Base-by-base conservation (phyloP, 305 asterid genomes). In the Fraxinus paxiana region DNA sequence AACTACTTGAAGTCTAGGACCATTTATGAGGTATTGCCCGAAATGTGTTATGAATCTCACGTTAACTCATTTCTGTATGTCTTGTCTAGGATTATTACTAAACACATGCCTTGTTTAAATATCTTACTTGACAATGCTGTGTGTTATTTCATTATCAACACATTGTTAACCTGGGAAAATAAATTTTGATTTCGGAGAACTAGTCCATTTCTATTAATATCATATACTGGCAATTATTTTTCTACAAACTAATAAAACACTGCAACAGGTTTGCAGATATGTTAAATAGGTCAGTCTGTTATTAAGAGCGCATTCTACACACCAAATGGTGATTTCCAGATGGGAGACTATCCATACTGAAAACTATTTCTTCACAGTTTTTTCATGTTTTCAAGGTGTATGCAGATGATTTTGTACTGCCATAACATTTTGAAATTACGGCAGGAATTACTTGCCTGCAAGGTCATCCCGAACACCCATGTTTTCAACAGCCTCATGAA, bases 401-500 rank as follows among this genome's bases (percentile, higher is more conserved):
- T 76, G 77, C 77, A 51, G 81, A 81, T 87, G 73, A 34, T 12
- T 81, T 20, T 51, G 77, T 78, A 38, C 81, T 71, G 38, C 63
- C 78, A 82, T 84, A 72, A 86, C 74, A 67, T 82, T 43, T 80
- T 78, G 81, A 31, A 87, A 77, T 83, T 81, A 78, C 79, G 89
- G 82, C 97, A 94, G 99, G 97, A 87, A 78, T 86, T 95, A 82
- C 88, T 89, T n/a, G 87, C 90, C 80, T 78, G 85, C 77, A 88
- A 88, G 79, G 84, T 86, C 80, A 89, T 86, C 81, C 98, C 99
- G 51, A 95, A 94, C 84, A 77, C 75, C 75, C 91, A 90, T 63
- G 96, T 94, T 81, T 82, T 92, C 90, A 95, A 95, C 90, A 95
- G 98, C 84, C 95, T 95, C 83, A 95, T 95, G 98, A 95, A 94